Percentiles rank a stretch among this genome's conserved stretches.
These are phyloP conservation scores for Coemansia sp. DNA, from an alignment of 192 early-diverging fungal species.

Conservation along the genomic window DNA sequence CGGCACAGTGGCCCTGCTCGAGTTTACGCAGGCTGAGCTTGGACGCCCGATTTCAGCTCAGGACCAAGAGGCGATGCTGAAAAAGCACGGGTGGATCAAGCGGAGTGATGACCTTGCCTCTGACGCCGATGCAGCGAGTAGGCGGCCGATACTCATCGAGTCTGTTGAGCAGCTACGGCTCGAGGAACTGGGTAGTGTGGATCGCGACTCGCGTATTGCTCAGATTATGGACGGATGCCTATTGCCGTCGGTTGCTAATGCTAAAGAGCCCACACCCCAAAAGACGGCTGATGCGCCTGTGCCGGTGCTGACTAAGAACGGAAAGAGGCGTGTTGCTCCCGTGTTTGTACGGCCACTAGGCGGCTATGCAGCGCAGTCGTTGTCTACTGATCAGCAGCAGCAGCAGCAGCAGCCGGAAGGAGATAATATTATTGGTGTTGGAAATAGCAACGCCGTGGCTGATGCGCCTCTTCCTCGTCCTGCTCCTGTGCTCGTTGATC, in stretches of 20 bases:
- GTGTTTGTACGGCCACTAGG: conserved; percentile 56
- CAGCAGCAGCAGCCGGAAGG: neutral
- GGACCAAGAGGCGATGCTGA: conserved; percentile 64
- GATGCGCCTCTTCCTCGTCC: neutral
- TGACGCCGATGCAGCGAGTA: conserved; percentile 29
- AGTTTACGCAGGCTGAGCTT: conserved; percentile 71
- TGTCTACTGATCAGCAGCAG: neutral
- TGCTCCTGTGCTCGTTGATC: neutral
- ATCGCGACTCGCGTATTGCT: conserved; percentile 36
- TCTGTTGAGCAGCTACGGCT: conserved; percentile 65
- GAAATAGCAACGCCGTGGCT: neutral
- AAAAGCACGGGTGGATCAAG: conserved; percentile 26
- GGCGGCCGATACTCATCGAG: conserved; percentile 53
- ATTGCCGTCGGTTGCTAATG: neutral
- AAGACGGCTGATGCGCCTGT: conserved; percentile 12
- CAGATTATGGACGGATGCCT: conserved; percentile 14
- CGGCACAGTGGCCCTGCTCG: conserved; percentile 78
- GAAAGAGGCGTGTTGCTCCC: conserved; percentile 84
- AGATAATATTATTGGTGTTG: neutral
- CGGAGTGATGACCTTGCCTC: neutral
- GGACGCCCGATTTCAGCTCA: conserved; percentile 63
- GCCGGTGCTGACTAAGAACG: conserved; percentile 65
- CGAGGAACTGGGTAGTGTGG: conserved; percentile 55
- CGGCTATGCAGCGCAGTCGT: neutral
- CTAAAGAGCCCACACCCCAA: no score